Evolutionary conservation across 148 eudicot genomes (phyloP).

Genomic region (Cornus florida): DNA sequence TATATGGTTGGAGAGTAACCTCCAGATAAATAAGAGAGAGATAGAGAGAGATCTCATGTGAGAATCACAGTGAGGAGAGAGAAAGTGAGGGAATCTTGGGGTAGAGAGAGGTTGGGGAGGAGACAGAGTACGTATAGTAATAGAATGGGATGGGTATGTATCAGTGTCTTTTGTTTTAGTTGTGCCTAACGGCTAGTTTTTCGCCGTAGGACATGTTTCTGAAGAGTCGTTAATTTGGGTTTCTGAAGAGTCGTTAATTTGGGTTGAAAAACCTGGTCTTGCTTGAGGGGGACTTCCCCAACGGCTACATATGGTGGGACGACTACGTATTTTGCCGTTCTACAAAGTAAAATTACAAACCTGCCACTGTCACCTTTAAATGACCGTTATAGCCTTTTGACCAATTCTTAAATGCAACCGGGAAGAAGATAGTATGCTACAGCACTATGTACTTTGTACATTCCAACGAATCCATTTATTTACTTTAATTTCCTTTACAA

Average conservation of each 20-base stretch:
- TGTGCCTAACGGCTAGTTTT: slow-evolving; percentile 27
- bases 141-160: background rate
- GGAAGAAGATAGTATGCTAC: no score
- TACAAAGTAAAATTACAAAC: background rate
- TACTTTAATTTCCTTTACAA: no score
- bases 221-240: background rate
- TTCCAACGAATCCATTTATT: no score
- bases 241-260: background rate
- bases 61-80: background rate
- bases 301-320: slow-evolving; percentile 15
- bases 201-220: background rate
- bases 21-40: background rate
- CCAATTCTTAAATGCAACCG: background rate
- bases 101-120: background rate
- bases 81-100: slow-evolving; percentile 8
- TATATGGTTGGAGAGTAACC: background rate
- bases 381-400: background rate
- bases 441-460: no score
- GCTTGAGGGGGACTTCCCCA: slow-evolving; percentile 11
- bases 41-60: background rate
- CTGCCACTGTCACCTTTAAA: background rate
- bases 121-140: background rate
- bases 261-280: background rate
- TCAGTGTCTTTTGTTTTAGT: background rate
- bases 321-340: background rate